Evolutionary conservation across 2,329 filamentous ascomycete genomes (phyloP).

Genomic region (Fusarium sp.): DNA sequence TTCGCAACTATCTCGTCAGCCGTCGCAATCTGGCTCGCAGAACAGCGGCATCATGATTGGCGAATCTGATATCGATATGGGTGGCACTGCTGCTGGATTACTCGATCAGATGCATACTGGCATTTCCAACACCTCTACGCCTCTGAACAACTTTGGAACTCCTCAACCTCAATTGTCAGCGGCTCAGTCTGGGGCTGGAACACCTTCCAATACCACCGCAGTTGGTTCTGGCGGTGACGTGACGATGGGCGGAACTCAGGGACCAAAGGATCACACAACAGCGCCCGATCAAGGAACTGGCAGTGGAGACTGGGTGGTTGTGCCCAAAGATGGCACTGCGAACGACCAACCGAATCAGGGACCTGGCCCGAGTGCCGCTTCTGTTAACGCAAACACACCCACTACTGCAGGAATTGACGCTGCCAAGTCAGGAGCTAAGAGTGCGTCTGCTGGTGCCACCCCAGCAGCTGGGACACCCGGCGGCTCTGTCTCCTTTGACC

Average conservation of each 20-base stretch:
- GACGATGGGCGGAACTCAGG: constrained; percentile 63
- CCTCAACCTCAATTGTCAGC: constrained; percentile 69
- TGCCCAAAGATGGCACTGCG: constrained; percentile 69
- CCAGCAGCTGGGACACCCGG: constrained; percentile 48
- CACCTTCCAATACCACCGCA: constrained; percentile 61
- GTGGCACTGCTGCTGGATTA: constrained; percentile 69
- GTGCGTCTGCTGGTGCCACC: constrained; percentile 35
- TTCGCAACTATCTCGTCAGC: constrained; percentile 60
- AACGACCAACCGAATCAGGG: constrained; percentile 44
- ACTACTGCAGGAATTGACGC: constrained; percentile 31
- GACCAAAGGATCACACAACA: constrained; percentile 51
- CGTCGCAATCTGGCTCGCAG: constrained; percentile 65
- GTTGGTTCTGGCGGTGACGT: constrained; percentile 55
- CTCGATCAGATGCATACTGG: constrained; percentile 75
- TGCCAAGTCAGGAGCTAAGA: constrained; percentile 33
- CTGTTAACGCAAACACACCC: constrained; percentile 46
- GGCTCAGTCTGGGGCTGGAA: constrained; percentile 65
- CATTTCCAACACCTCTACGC: constrained; percentile 68
- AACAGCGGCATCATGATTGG: constrained; percentile 64
- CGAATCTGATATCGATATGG: constrained; percentile 73
- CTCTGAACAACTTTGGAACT: constrained; percentile 67
- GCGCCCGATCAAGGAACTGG: constrained; percentile 62
- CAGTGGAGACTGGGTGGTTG: constrained; percentile 78
- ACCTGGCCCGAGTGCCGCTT: constrained; percentile 23
- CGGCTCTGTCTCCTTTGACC: constrained; percentile 59